Evolutionary conservation across 495 filamentous ascomycete genomes (phyloP).

Genomic region (Tuber magnatum): DNA sequence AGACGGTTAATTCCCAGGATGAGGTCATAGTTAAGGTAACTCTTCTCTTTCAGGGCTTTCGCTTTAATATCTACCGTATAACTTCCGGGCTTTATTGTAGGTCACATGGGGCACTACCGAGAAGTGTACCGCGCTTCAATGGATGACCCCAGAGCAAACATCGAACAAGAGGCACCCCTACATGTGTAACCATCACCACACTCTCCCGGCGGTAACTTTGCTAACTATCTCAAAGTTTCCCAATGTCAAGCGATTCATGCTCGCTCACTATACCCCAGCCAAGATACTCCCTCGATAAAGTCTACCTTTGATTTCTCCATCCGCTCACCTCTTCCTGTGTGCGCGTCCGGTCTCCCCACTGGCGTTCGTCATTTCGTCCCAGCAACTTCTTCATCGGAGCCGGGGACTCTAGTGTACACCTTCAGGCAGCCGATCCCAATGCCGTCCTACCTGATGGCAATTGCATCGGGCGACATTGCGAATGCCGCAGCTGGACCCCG

Average conservation of each 20-base stretch:
- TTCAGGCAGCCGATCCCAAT: slow-evolving; percentile 89
- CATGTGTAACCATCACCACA: slow-evolving; percentile 55
- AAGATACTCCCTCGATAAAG: slow-evolving; percentile 95
- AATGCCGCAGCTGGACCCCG: slow-evolving; percentile 77
- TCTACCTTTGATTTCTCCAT: slow-evolving; percentile 82
- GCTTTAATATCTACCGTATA: slow-evolving; percentile 6
- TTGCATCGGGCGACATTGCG: slow-evolving; percentile 83
- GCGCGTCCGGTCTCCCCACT: slow-evolving; percentile 75
- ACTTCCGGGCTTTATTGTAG: slow-evolving; percentile 33
- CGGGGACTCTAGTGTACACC: slow-evolving; percentile 59
- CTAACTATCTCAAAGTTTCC: slow-evolving; percentile 51
- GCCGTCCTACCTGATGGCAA: slow-evolving; percentile 84
- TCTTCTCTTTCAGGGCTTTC: neutral
- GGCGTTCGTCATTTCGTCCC: slow-evolving; percentile 44
- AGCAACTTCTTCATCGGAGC: slow-evolving; percentile 32
- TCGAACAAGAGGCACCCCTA: slow-evolving; percentile 89
- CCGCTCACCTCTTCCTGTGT: slow-evolving; percentile 73
- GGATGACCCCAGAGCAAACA: slow-evolving; percentile 84
- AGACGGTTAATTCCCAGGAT: slow-evolving; percentile 55
- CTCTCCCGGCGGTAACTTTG: neutral
- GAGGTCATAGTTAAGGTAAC: slow-evolving; percentile 47
- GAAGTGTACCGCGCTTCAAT: slow-evolving; percentile 84
- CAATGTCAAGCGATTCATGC: slow-evolving; percentile 97
- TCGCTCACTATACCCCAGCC: slow-evolving; percentile 86
- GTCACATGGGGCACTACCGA: slow-evolving; percentile 64